Evolutionary conservation across 805 yeast species (phyloP), one percentile per base, ranked within the genome.

Genomic region (Kazachstania viticola): DNA sequence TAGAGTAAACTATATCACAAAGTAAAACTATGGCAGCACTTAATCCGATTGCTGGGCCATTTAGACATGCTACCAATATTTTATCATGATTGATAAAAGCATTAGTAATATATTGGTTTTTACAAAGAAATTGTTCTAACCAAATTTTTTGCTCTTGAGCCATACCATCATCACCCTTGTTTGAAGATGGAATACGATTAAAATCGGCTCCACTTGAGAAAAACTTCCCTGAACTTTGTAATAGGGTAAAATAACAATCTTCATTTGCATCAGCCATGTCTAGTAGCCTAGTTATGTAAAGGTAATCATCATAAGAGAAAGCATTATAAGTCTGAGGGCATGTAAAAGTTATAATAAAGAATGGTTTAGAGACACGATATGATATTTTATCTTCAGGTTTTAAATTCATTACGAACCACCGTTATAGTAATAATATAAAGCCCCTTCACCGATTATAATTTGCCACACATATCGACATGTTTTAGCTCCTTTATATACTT

Each of bases 121-220:
- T 71, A 4, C 84, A 69, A n/a, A 73, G 71, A 46, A 79, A 78
- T 39, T 61, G 60, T 32, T 65, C 58, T 29, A 72, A 54, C 79
- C 80, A 75, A n/a, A 27, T 13, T 36, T 60, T 54, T 23, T 47
- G 55, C 5, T 21, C 21, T 5, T 59, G 43, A 29, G 54, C 56
- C 6, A 40, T 33, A 5, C 49, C 48, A 5, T 12, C 19, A 21
- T 38, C 27, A 16, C 34, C 39, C 37, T 37, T 19, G 17, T 17
- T 21, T 9, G 19, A 24, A 11, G 35, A 23, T 17, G 34, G 45
- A 28, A 46, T 51, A 9, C 44, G 47, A 30, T 60, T 64, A 31
- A 80, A 70, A 49, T 83, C 76, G 14, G 94, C 95, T 17, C 95
- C 95, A 5, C 94, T 79, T 17, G 84, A 74, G 54, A 83, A 84